phyloP scores from a whole-genome alignment of 768 basidiomycete species.

The Xerocomellus chrysenteron region DNA sequence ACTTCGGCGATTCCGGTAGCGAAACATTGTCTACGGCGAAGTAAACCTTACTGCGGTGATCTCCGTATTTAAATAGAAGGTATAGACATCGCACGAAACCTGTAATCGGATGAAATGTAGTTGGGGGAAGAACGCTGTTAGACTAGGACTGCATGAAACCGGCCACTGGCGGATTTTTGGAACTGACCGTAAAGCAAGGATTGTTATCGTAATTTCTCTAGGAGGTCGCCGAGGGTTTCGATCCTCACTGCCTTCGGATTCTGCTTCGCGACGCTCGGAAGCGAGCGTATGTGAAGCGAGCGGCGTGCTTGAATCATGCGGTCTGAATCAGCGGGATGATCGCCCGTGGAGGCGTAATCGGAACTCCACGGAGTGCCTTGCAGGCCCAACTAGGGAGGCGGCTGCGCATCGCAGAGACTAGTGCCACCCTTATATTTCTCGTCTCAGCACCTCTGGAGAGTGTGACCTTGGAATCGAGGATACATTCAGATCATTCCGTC shows the following conservation, averaged over 20 bases:
- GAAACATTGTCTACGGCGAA: background rate
- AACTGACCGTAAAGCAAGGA: too few relatives aligned
- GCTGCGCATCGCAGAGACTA: conserved; percentile 2
- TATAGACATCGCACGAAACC: background rate
- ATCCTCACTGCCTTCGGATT: conserved; percentile 19
- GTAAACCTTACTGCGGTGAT: background rate
- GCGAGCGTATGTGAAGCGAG: conserved; percentile 17
- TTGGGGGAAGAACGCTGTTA: conserved; percentile 8
- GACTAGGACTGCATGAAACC: conserved; percentile 16
- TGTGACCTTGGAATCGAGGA: background rate
- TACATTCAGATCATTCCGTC: background rate
- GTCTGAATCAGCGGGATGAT: background rate
- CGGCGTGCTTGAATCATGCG: conserved; percentile 9
- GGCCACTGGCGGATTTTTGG: background rate
- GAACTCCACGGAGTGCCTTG: conserved; percentile 25
- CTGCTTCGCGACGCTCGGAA: conserved; percentile 24
- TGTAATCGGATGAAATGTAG: conserved; percentile 7
- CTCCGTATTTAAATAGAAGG: background rate
- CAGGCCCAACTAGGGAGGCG: background rate
- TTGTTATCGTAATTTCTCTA: conserved; percentile 5
- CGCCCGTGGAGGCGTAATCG: conserved; percentile 13
- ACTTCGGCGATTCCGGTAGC: background rate
- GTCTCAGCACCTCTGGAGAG: background rate
- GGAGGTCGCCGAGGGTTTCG: conserved; percentile 13
- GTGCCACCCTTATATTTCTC: background rate